Evolutionary conservation across 2,329 filamentous ascomycete genomes (phyloP).

Genomic region (Beauveria pseudobassiana): DNA sequence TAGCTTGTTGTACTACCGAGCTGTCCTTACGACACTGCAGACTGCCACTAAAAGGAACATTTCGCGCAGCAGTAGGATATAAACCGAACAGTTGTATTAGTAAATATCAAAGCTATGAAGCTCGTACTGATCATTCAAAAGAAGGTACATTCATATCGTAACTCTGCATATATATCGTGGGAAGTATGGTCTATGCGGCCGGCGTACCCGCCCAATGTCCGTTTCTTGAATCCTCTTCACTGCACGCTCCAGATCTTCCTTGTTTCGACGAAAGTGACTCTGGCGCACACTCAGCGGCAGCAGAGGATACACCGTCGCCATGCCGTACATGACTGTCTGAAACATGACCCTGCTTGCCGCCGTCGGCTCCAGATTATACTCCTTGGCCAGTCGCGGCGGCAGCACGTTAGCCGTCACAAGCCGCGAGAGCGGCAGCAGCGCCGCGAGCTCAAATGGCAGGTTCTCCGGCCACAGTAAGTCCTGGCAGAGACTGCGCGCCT

Average conservation of each 20-base stretch:
- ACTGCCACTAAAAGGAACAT: too few species aligned
- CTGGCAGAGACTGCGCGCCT: conserved; percentile 19
- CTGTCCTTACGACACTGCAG: too few species aligned
- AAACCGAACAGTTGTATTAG: too few species aligned
- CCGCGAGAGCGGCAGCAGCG: conserved; percentile 16
- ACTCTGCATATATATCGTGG: neutral
- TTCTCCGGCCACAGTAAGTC: conserved; percentile 20
- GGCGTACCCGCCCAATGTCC: conserved; percentile 10
- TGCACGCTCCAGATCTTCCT: conserved; percentile 19
- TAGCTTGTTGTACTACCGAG: too few species aligned
- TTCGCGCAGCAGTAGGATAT: too few species aligned
- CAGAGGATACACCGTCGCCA: conserved; percentile 20
- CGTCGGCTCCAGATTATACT: conserved; percentile 19
- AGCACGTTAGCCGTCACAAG: conserved; percentile 15
- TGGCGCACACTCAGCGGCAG: conserved; percentile 16
- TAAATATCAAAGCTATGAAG: neutral
- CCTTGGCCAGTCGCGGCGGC: conserved; percentile 18
- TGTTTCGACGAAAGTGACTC: conserved; percentile 16
- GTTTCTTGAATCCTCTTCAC: conserved; percentile 16
- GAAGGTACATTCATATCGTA: neutral
- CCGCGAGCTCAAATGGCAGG: conserved; percentile 17
- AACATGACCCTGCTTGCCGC: conserved; percentile 13
- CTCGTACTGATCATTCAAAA: neutral
- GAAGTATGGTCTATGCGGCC: neutral
- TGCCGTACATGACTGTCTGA: conserved; percentile 18